phyloP scores from a whole-genome alignment of 2,329 filamentous ascomycete genomes.

The Albophoma yamanashiensis region DNA sequence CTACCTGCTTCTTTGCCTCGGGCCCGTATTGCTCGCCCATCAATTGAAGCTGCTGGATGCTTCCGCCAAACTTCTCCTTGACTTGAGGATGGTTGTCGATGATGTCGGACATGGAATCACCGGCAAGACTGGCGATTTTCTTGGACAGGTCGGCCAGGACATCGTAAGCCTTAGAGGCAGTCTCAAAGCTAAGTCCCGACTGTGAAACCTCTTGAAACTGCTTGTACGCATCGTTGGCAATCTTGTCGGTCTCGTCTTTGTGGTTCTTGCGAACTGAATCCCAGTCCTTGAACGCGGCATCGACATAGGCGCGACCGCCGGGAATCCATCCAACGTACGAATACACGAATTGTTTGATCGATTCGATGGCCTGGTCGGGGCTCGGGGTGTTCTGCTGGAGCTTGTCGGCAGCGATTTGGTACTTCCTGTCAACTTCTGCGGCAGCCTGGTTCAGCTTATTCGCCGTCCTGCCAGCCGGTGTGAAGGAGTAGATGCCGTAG shows the following conservation, averaged over 20 bases:
- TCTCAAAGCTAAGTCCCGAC: slow-evolving; percentile 48
- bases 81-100: neutral
- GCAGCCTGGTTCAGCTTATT: slow-evolving; percentile 34
- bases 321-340: slow-evolving; percentile 64
- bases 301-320: slow-evolving; percentile 57
- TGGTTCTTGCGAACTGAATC: slow-evolving; percentile 59
- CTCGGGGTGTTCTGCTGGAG: slow-evolving; percentile 52
- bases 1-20: neutral
- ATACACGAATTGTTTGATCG: slow-evolving; percentile 54
- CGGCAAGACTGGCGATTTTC: slow-evolving; percentile 43
- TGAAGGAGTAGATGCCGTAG: slow-evolving; percentile 32
- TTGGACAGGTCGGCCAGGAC: slow-evolving; percentile 48
- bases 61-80: neutral
- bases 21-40: neutral
- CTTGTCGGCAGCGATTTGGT: slow-evolving; percentile 48
- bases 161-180: slow-evolving; percentile 49
- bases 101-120: neutral
- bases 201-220: neutral
- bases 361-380: slow-evolving; percentile 54
- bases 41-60: neutral
- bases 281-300: slow-evolving; percentile 59
- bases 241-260: neutral
- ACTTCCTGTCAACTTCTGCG: slow-evolving; percentile 48
- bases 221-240: neutral
- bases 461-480: slow-evolving; percentile 29